These are phyloP conservation scores for Oryza rufipogon DNA, from an alignment of 176 grass and related monocot genomes.

Conservation along the genomic window DNA sequence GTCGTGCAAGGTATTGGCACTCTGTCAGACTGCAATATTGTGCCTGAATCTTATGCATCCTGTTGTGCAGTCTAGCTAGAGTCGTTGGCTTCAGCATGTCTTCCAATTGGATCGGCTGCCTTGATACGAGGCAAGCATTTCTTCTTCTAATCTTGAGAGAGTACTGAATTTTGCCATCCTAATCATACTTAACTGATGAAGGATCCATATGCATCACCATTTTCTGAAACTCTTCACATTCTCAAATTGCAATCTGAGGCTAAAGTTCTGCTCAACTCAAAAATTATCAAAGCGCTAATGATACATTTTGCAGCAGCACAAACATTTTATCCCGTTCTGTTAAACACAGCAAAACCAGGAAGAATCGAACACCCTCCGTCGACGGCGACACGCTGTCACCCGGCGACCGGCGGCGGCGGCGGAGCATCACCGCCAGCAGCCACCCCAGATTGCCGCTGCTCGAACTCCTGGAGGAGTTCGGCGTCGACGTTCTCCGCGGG, in stretches of 20 bases:
- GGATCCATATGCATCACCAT: not conserved
- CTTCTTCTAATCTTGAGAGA: not conserved
- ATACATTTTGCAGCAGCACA: not conserved
- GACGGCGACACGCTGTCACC: not conserved
- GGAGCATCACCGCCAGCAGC: not conserved
- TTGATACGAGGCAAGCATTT: not conserved
- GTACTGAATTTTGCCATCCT: not conserved
- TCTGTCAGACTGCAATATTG: not conserved
- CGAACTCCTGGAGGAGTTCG: constrained; percentile 83
- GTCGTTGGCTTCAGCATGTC: not conserved
- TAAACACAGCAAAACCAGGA: constrained; percentile 11
- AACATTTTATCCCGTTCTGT: not conserved
- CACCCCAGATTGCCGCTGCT: constrained; percentile 32
- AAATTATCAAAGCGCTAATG: constrained; percentile 9
- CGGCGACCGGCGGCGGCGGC: not conserved
- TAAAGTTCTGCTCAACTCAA: not conserved
- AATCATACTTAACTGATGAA: too few species aligned
- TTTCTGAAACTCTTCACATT: not conserved
- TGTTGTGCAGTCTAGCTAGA: not conserved
- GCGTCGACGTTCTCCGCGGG: constrained; percentile 83
- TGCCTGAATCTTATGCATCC: not conserved
- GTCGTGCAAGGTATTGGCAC: not conserved
- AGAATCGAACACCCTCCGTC: not conserved
- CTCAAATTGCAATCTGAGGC: not conserved
- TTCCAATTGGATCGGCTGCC: not conserved